phyloP scores from a whole-genome alignment of 2,329 filamentous ascomycete genomes.

The Aspergillus ustus region DNA sequence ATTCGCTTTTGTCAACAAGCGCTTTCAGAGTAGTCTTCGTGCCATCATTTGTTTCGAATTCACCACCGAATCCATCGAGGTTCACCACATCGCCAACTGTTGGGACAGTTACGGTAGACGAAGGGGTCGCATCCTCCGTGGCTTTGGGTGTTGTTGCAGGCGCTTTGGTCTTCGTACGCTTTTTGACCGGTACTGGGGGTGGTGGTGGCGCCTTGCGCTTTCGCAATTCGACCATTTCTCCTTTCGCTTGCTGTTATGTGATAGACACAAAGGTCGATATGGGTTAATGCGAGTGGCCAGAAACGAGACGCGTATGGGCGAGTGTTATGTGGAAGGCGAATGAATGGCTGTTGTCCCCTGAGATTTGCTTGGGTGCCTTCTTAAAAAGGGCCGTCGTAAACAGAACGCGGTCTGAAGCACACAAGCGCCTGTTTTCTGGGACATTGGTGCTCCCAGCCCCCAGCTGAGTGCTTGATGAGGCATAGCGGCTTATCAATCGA shows the following conservation, averaged over 20 bases:
- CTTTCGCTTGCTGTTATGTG: background rate
- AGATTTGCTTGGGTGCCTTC: background rate
- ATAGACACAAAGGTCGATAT: background rate
- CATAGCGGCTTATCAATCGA: slow-evolving; percentile 6
- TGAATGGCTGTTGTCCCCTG: background rate
- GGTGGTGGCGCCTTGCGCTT: slow-evolving; percentile 62
- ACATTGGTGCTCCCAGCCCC: background rate
- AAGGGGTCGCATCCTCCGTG: slow-evolving; percentile 30
- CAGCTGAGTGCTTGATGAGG: slow-evolving; percentile 3
- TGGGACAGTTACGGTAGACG: slow-evolving; percentile 24
- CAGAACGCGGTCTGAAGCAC: background rate
- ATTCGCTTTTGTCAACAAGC: slow-evolving; percentile 80
- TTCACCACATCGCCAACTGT: slow-evolving; percentile 57
- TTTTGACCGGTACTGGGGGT: slow-evolving; percentile 45
- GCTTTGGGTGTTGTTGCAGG: slow-evolving; percentile 36
- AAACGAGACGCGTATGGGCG: background rate
- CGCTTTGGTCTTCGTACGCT: slow-evolving; percentile 35
- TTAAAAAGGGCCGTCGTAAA: background rate
- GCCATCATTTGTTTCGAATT: slow-evolving; percentile 85
- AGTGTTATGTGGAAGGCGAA: background rate
- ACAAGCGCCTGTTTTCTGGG: background rate
- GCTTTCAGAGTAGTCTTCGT: slow-evolving; percentile 76
- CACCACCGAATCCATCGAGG: slow-evolving; percentile 63
- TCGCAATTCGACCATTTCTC: slow-evolving; percentile 60
- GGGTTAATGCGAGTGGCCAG: background rate